Percentiles rank a stretch among this genome's conserved stretches.
phyloP scores from a whole-genome alignment of 768 basidiomycete species.

The Suillus alpinus region DNA sequence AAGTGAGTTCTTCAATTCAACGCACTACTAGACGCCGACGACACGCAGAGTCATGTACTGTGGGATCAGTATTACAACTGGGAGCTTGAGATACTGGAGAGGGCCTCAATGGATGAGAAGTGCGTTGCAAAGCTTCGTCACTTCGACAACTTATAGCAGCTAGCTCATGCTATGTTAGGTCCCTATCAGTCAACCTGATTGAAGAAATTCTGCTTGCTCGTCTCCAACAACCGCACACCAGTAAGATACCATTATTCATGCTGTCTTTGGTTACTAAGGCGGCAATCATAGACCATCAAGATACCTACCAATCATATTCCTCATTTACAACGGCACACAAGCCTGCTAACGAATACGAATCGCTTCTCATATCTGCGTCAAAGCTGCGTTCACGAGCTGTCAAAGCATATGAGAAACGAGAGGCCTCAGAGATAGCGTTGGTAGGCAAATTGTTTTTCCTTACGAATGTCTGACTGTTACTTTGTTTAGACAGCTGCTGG shows the following conservation, averaged over 20 bases:
- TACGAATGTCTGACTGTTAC: conserved; percentile 13
- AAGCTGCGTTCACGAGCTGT: conserved; percentile 61
- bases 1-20: conserved; percentile 36
- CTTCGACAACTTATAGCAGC: background rate
- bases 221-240: conserved; percentile 73
- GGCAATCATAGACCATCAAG: conserved; percentile 59
- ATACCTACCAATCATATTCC: conserved; percentile 84
- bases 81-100: conserved; percentile 64
- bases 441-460: conserved; percentile 35
- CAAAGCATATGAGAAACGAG: conserved; percentile 61
- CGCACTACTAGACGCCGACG: background rate
- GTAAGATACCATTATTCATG: conserved; percentile 35
- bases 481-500: conserved; percentile 9
- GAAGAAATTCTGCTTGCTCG: conserved; percentile 62
- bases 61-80: conserved; percentile 77
- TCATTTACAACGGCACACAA: conserved; percentile 82
- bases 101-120: conserved; percentile 45
- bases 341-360: conserved; percentile 74
- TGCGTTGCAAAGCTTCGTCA: conserved; percentile 18
- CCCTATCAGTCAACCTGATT: conserved; percentile 44
- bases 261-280: background rate
- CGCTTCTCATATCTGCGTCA: conserved; percentile 72
- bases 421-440: conserved; percentile 56
- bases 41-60: conserved; percentile 59
- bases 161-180: conserved; percentile 29